Evolutionary conservation across 257 asterid genomes (phyloP), one percentile per base, ranked within the genome.

Genomic region (Lithospermum erythrorhizon): DNA sequence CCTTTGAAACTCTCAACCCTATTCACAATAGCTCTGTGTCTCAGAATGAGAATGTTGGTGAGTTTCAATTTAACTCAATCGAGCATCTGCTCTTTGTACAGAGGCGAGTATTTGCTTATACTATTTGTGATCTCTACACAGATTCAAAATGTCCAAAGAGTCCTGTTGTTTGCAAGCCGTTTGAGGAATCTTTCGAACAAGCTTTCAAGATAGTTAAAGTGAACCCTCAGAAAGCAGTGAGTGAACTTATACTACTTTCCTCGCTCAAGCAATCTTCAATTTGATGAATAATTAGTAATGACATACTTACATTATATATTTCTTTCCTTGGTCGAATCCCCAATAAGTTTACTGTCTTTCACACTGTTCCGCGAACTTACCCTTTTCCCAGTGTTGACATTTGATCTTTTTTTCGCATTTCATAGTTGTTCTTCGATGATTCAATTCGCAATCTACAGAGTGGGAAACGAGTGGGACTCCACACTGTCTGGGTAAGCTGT

Each of bases 381-480:
- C n/a, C 56, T 63, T 9, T 21, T 54, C 25, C 21, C n/a, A 58
- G 21, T 58, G 6, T 30, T 9, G 24, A 41, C 11, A 53, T 24
- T 15, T 16, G 55, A 21, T 22, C 6, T 52, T 61, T 24, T 57
- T 27, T 27, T 27, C 7, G 69, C 70, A 14, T 41, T 32, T 32
- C 65, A 66, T 83, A 90, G 95, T 32, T 90, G 29, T 87, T 87
- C 83, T 87, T 90, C 56, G 98, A 90, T 65, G 96, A 90, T 74
- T 85, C 96, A 0, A 74, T 90, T 56, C 87, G 95, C 66, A 90
- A 90, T 64, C 71, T 87, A 49, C 90, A 87, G 76, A 75, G 81
- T 37, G 96, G 91, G n/a, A 85, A 87, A 55, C 54, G 6, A 32
- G 61, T 72, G 60, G 95, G 96, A 30, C 76, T 90, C 56, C 73